These are phyloP conservation scores for Gastrolobium bilobum DNA, from an alignment of 306 rosid genomes.

Conservation along the genomic window DNA sequence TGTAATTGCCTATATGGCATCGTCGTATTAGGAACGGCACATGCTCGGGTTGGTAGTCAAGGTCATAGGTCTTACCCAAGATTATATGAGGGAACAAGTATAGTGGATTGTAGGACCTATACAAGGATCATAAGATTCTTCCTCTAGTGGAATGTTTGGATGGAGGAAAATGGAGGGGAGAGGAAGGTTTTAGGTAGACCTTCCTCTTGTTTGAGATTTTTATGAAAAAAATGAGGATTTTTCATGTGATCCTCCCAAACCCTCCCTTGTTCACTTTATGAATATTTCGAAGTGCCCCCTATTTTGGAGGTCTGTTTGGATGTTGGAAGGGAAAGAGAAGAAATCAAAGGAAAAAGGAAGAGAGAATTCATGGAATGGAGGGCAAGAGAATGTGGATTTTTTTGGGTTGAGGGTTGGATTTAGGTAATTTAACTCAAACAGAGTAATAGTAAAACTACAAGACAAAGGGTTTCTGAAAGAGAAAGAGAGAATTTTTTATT, in stretches of 20 bases:
- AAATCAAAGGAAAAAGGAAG: background rate
- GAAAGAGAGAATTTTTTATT: too few relatives aligned
- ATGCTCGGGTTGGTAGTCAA: constrained; percentile 1
- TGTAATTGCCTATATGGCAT: background rate
- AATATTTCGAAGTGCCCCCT: constrained; percentile 12
- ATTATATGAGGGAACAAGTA: constrained; percentile 1
- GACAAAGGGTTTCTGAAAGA: too few relatives aligned
- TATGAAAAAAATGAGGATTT: background rate
- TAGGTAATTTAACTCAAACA: background rate
- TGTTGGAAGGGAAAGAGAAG: background rate
- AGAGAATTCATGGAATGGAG: background rate
- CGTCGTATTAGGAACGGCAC: background rate
- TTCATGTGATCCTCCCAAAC: background rate
- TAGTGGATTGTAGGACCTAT: background rate
- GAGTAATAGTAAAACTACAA: background rate
- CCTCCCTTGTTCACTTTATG: background rate
- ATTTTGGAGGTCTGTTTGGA: background rate
- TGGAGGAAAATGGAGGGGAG: constrained; percentile 22
- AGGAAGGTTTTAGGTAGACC: constrained; percentile 1
- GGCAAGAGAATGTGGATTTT: background rate
- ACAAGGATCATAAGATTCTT: constrained; percentile 14
- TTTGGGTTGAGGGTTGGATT: background rate
- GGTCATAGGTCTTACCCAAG: constrained; percentile 1
- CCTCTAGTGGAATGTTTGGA: background rate
- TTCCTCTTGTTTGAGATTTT: constrained; percentile 3